Percentiles rank a stretch among this genome's conserved stretches.
Conservation (phyloP, 192 early-diverging fungal genomes). For the Backusella liffmaniae region DNA sequence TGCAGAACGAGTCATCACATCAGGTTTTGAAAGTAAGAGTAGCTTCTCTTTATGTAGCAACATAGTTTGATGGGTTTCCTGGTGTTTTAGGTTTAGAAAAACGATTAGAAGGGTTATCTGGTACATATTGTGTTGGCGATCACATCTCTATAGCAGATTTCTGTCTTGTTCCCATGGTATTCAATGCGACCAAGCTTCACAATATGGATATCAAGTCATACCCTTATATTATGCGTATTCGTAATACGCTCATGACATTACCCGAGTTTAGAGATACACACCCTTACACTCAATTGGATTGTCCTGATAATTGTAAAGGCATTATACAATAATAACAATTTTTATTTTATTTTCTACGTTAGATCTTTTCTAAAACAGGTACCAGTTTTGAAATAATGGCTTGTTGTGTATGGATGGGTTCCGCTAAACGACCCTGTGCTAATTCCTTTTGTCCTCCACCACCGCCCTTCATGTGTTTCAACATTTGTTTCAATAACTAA, state of each 20-base stretch:
- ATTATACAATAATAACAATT: neutral
- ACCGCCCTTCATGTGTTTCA: slow-evolving; percentile 44
- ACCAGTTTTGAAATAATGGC: slow-evolving; percentile 17
- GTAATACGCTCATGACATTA: slow-evolving; percentile 51
- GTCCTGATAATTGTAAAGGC: slow-evolving; percentile 50
- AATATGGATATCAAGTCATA: slow-evolving; percentile 69
- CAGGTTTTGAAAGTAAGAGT: slow-evolving; percentile 59
- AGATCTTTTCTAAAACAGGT: slow-evolving; percentile 21
- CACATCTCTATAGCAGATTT: slow-evolving; percentile 83
- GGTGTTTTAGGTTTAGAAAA: slow-evolving; percentile 51
- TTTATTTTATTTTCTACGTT: neutral
- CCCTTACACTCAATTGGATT: slow-evolving; percentile 65
- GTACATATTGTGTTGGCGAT: slow-evolving; percentile 79
- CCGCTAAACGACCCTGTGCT: slow-evolving; percentile 38
- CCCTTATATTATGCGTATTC: slow-evolving; percentile 67
- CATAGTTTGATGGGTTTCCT: too few relatives aligned
- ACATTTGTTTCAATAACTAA: slow-evolving; percentile 42
- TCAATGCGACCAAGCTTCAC: slow-evolving; percentile 63
- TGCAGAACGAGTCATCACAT: slow-evolving; percentile 53
- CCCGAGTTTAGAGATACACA: slow-evolving; percentile 67
- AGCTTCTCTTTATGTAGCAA: too few relatives aligned
- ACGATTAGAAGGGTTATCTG: slow-evolving; percentile 60
- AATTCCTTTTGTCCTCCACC: slow-evolving; percentile 51
- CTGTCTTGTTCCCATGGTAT: slow-evolving; percentile 77
- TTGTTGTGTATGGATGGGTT: slow-evolving; percentile 5